Percentiles rank a stretch among this genome's conserved stretches.
These are phyloP conservation scores for Penicillium nordicum DNA, from an alignment of 2,329 filamentous ascomycete species.

Conservation along the genomic window DNA sequence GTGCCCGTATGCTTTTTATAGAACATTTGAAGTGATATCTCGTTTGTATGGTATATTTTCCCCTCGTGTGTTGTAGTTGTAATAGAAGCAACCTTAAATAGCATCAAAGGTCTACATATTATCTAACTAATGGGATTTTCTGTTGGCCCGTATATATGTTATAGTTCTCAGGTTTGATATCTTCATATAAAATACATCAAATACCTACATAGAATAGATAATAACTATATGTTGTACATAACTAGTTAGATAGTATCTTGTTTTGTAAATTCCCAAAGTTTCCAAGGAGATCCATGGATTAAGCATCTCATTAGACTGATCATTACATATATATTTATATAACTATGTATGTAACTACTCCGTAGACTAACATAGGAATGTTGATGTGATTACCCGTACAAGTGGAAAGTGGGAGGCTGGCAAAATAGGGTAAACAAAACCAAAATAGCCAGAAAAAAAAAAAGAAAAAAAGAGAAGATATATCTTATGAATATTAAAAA, in stretches of 20 bases:
- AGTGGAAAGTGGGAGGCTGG: neutral
- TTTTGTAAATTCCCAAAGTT: neutral
- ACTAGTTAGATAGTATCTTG: too few relatives aligned
- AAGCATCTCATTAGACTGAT: neutral
- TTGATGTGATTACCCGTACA: neutral
- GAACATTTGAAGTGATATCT: neutral
- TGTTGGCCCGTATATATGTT: too few relatives aligned
- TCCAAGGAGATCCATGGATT: neutral
- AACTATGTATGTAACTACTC: too few relatives aligned
- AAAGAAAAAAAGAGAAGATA: neutral
- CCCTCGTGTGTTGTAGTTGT: neutral
- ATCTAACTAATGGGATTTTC: neutral
- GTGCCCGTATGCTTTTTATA: constrained; percentile 8
- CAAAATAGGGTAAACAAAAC: neutral
- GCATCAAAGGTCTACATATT: too few relatives aligned
- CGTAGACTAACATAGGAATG: too few relatives aligned
- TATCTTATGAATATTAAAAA: neutral
- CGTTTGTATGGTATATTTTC: neutral
- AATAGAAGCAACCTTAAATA: neutral
- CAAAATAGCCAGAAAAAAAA: neutral
- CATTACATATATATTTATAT: neutral
- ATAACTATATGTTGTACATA: too few relatives aligned
- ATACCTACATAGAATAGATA: too few relatives aligned
- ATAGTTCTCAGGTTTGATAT: neutral
- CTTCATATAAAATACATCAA: neutral